Conservation (phyloP, 2,329 filamentous ascomycete species). For the Monilinia aucupariae region DNA sequence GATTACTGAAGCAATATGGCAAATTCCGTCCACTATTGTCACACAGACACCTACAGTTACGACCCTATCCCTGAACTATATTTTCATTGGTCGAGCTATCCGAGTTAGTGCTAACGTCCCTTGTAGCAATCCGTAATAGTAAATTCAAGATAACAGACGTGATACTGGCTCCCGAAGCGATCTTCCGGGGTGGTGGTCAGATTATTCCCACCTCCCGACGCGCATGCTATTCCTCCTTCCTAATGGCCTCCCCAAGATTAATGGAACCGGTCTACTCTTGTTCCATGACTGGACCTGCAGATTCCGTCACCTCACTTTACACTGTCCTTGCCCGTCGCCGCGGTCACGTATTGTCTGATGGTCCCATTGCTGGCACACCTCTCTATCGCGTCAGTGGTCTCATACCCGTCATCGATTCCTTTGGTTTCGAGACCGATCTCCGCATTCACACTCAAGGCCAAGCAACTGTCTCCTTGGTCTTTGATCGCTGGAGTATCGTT, state of each 20-base stretch:
- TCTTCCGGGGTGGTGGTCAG: constrained; percentile 91
- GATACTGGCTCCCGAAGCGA: constrained; percentile 78
- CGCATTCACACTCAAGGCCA: constrained; percentile 93
- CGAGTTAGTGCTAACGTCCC: constrained; percentile 31
- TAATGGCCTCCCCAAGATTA: constrained; percentile 91
- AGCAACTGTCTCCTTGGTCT: constrained; percentile 84
- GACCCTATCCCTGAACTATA: background rate
- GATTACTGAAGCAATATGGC: constrained; percentile 8
- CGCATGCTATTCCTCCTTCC: constrained; percentile 90
- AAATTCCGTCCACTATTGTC: constrained; percentile 9
- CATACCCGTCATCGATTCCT: constrained; percentile 93
- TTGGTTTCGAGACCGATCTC: constrained; percentile 96
- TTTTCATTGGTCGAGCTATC: constrained; percentile 23
- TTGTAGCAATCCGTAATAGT: constrained; percentile 83
- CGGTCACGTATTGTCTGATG: constrained; percentile 91
- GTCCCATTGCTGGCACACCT: constrained; percentile 87
- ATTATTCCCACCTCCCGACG: constrained; percentile 93
- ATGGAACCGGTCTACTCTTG: constrained; percentile 97
- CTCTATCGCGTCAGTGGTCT: constrained; percentile 87
- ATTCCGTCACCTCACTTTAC: constrained; percentile 83
- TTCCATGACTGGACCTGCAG: constrained; percentile 86
- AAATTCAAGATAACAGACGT: constrained; percentile 97
- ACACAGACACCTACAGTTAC: background rate
- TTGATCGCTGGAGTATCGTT: constrained; percentile 93
- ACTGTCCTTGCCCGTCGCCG: constrained; percentile 82